Evolutionary conservation across 2,329 filamentous ascomycete species (phyloP).

Genomic region (Exutisphaerella laricina): DNA sequence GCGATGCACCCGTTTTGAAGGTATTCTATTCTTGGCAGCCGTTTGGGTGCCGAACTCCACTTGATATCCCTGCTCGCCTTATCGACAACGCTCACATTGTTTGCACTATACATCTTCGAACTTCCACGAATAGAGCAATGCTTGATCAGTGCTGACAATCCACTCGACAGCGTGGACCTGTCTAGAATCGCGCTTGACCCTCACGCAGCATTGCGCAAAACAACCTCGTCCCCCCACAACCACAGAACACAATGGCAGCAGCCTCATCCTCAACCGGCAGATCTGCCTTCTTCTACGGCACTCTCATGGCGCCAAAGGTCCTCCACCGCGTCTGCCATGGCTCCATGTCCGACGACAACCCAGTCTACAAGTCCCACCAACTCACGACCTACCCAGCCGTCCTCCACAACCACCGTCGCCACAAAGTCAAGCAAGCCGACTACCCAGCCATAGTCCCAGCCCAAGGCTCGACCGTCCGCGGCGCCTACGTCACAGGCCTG

Average conservation of each 20-base stretch:
- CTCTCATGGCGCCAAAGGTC: slow-evolving; percentile 77
- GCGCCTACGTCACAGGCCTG: slow-evolving; percentile 70
- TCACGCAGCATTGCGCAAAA: not conserved
- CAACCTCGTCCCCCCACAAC: not conserved
- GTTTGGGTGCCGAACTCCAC: not conserved
- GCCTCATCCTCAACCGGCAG: no score
- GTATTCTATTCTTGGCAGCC: not conserved
- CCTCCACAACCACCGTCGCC: slow-evolving; percentile 66
- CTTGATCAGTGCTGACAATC: not conserved
- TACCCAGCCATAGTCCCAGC: slow-evolving; percentile 70
- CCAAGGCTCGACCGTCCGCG: slow-evolving; percentile 54
- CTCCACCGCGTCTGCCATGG: slow-evolving; percentile 81
- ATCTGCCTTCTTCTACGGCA: slow-evolving; percentile 62
- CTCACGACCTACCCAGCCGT: slow-evolving; percentile 68
- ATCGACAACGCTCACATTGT: not conserved
- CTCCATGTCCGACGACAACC: slow-evolving; percentile 45
- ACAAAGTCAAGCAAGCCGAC: slow-evolving; percentile 62
- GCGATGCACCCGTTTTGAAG: no score
- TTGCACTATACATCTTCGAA: not conserved
- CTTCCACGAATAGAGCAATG: not conserved
- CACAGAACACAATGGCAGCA: no score
- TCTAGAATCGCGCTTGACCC: not conserved
- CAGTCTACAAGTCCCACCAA: slow-evolving; percentile 41
- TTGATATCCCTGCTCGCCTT: not conserved
- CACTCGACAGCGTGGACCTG: not conserved